phyloP scores from a whole-genome alignment of 2,329 filamentous ascomycete species.

The Fusarium abutilonis region DNA sequence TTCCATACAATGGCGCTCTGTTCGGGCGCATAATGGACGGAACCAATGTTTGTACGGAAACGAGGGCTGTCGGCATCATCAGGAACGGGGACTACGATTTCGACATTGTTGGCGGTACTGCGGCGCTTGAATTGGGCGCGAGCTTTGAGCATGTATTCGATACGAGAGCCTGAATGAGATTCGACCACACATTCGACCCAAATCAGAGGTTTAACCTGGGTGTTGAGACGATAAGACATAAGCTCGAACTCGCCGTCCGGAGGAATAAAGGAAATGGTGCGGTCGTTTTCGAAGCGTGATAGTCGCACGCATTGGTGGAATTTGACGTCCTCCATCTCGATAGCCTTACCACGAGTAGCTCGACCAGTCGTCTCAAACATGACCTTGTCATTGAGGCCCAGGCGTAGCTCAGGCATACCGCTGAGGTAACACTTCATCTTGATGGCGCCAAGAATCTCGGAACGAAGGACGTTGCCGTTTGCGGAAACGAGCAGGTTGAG shows the following conservation, averaged over 20 bases:
- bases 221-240: conserved; percentile 99
- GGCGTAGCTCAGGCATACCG: conserved; percentile 94
- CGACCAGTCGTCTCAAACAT: conserved; percentile 99
- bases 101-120: conserved; percentile 97
- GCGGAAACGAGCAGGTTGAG: conserved; percentile 94
- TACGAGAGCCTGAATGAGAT: conserved; percentile 91
- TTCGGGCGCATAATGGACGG: conserved; percentile 96
- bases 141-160: conserved; percentile 99
- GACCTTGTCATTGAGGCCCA: conserved; percentile 97
- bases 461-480: conserved; percentile 93
- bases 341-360: conserved; percentile 92
- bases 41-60: conserved; percentile 97
- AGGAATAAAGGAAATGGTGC: conserved; percentile 98
- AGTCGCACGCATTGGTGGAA: conserved; percentile 98
- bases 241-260: conserved; percentile 98
- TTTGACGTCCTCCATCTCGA: conserved; percentile 99
- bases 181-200: conserved; percentile 99
- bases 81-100: conserved; percentile 95
- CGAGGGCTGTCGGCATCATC: conserved; percentile 96
- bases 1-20: conserved; percentile 99
- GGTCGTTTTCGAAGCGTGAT: conserved; percentile 96
- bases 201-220: conserved; percentile 96
- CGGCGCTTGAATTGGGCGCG: conserved; percentile 97
- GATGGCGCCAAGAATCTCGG: conserved; percentile 94
- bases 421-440: conserved; percentile 99